phyloP scores from a whole-genome alignment of 345 rosid genomes.

The Syzygium aqueum region DNA sequence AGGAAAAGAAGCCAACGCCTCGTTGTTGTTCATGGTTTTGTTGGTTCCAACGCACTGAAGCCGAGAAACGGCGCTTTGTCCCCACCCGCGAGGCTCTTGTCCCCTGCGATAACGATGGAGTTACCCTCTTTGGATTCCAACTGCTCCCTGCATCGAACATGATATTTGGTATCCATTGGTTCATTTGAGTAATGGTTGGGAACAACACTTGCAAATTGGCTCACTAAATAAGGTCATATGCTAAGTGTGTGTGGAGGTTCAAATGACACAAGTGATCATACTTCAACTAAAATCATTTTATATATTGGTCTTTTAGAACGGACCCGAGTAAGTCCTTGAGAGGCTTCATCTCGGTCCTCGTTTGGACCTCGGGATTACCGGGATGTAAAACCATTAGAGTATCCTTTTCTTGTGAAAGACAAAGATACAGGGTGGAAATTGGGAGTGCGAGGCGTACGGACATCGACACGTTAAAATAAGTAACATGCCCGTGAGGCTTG shows the following conservation, averaged over 20 bases:
- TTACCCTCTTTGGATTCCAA: constrained; percentile 2
- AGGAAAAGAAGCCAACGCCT: background rate
- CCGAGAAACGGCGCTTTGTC: constrained; percentile 10
- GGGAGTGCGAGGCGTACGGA: no score
- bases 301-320: no score
- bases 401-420: no score
- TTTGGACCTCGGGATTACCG: no score
- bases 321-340: no score
- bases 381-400: no score
- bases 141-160: background rate
- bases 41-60: constrained; percentile 15
- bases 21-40: constrained; percentile 22
- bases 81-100: constrained; percentile 21
- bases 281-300: no score
- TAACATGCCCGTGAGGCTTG: no score
- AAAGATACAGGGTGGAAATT: no score
- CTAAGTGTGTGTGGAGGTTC: background rate
- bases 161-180: background rate
- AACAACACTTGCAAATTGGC: background rate
- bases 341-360: no score
- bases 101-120: constrained; percentile 6
- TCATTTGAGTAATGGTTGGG: background rate
- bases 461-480: no score
- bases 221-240: background rate
- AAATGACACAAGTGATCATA: background rate